Conservation (phyloP, 257 asterid genomes). For the Verbena officinalis region DNA sequence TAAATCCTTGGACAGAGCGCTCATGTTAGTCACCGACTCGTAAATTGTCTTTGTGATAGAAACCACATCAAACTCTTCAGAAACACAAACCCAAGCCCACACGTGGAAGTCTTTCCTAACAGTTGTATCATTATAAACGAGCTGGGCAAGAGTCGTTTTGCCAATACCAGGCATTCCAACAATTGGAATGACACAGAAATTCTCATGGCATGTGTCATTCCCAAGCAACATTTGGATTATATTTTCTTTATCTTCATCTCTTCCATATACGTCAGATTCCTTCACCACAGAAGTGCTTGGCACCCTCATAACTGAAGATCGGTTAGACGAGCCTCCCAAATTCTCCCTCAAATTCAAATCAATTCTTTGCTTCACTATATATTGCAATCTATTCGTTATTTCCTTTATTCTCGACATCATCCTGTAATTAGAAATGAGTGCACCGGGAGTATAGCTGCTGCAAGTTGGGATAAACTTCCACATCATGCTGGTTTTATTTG, state of each 20-base stretch:
- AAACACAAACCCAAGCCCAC: slow-evolving; percentile 58
- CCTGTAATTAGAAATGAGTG: slow-evolving; percentile 43
- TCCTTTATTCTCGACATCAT: slow-evolving; percentile 50
- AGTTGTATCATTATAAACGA: slow-evolving; percentile 43
- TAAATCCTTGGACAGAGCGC: slow-evolving; percentile 38
- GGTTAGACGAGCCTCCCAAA: slow-evolving; percentile 28
- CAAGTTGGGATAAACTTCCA: slow-evolving; percentile 49
- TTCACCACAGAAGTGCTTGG: slow-evolving; percentile 59
- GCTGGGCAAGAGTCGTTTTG: slow-evolving; percentile 64
- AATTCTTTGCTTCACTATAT: slow-evolving; percentile 36
- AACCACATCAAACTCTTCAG: slow-evolving; percentile 47
- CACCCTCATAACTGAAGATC: slow-evolving; percentile 29
- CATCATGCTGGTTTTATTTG: slow-evolving; percentile 34
- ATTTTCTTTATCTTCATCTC: slow-evolving; percentile 54
- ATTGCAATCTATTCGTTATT: slow-evolving; percentile 38
- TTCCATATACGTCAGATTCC: slow-evolving; percentile 61
- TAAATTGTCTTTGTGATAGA: slow-evolving; percentile 47
- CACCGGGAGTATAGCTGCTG: slow-evolving; percentile 41
- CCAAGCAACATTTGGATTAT: slow-evolving; percentile 44
- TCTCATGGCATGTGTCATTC: slow-evolving; percentile 29
- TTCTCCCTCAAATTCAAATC: slow-evolving; percentile 44
- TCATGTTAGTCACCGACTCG: slow-evolving; percentile 28
- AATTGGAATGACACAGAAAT: slow-evolving; percentile 60
- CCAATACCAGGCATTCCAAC: slow-evolving; percentile 78
- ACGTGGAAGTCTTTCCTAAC: slow-evolving; percentile 39